Conservation (phyloP, 2,329 filamentous ascomycete genomes). For the Fusarium pseudocircinatum region DNA sequence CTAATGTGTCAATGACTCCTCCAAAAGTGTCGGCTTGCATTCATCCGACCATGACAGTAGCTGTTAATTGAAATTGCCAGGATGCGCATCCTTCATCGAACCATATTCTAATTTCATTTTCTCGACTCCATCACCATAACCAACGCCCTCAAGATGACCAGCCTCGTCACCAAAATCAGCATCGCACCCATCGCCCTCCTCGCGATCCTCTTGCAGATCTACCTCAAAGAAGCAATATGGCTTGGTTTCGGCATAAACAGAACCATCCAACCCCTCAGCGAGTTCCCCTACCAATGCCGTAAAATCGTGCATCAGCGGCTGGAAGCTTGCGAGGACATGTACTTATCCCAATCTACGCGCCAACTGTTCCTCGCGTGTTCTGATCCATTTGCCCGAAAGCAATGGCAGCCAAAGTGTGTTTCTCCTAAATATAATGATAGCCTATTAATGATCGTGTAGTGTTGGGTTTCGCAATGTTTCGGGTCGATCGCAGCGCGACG, state of each 20-base stretch:
- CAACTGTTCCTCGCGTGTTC: slow-evolving; percentile 41
- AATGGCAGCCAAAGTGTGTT: slow-evolving; percentile 37
- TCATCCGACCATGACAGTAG: not conserved
- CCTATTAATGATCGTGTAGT: not conserved
- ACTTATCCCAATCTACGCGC: slow-evolving; percentile 34
- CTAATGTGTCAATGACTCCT: accelerated
- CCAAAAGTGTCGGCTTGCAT: not conserved
- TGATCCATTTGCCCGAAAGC: slow-evolving; percentile 17
- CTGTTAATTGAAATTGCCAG: accelerated
- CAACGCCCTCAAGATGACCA: slow-evolving; percentile 8
- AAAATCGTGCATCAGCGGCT: slow-evolving; percentile 25
- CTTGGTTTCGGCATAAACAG: slow-evolving; percentile 34
- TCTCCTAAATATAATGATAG: no score
- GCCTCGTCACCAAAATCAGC: slow-evolving; percentile 15
- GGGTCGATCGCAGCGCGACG: slow-evolving; percentile 45
- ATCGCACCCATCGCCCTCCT: slow-evolving; percentile 11
- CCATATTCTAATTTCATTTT: not conserved
- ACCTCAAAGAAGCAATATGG: slow-evolving; percentile 38
- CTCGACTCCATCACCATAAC: not conserved
- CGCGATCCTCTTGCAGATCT: slow-evolving; percentile 38
- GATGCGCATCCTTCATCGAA: not conserved
- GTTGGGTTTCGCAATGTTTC: slow-evolving; percentile 39
- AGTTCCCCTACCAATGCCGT: slow-evolving; percentile 42
- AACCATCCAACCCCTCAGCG: slow-evolving; percentile 28
- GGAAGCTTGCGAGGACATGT: slow-evolving; percentile 44